These are phyloP conservation scores for Cucumis cinereus DNA, from an alignment of 306 rosid genomes.

Conservation along the genomic window DNA sequence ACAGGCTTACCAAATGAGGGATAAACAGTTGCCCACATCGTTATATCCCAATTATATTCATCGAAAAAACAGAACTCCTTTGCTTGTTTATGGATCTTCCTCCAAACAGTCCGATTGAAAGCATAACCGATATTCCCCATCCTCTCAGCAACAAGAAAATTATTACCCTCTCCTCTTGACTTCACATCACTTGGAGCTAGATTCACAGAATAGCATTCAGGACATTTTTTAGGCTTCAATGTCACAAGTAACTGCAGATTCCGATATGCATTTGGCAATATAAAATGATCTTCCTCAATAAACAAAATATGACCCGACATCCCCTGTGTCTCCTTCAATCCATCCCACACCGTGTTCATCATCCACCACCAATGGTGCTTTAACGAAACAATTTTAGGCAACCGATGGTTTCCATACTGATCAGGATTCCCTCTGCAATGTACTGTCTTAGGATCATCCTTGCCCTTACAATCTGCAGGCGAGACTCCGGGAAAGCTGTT, in stretches of 20 bases:
- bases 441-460: slow-evolving; percentile 24
- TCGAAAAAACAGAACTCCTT: slow-evolving; percentile 71
- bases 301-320: slow-evolving; percentile 70
- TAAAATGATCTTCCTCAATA: slow-evolving; percentile 87
- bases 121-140: slow-evolving; percentile 95
- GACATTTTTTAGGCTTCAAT: slow-evolving; percentile 61
- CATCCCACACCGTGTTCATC: slow-evolving; percentile 95
- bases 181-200: slow-evolving; percentile 96
- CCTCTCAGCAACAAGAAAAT: slow-evolving; percentile 64
- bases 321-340: slow-evolving; percentile 54
- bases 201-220: slow-evolving; percentile 83
- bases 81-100: slow-evolving; percentile 72
- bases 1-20: slow-evolving; percentile 91
- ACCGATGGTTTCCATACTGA: slow-evolving; percentile 83
- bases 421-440: slow-evolving; percentile 67
- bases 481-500: slow-evolving; percentile 74
- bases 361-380: slow-evolving; percentile 99
- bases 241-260: slow-evolving; percentile 51
- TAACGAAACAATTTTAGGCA: slow-evolving; percentile 73
- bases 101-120: slow-evolving; percentile 75
- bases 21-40: slow-evolving; percentile 97
- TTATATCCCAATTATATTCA: slow-evolving; percentile 96
- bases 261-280: slow-evolving; percentile 83
- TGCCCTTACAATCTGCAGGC: slow-evolving; percentile 49
- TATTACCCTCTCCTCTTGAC: slow-evolving; percentile 74